Base-by-base conservation (phyloP, 495 filamentous ascomycete genomes). In the Pseudotulostoma volvatum region DNA sequence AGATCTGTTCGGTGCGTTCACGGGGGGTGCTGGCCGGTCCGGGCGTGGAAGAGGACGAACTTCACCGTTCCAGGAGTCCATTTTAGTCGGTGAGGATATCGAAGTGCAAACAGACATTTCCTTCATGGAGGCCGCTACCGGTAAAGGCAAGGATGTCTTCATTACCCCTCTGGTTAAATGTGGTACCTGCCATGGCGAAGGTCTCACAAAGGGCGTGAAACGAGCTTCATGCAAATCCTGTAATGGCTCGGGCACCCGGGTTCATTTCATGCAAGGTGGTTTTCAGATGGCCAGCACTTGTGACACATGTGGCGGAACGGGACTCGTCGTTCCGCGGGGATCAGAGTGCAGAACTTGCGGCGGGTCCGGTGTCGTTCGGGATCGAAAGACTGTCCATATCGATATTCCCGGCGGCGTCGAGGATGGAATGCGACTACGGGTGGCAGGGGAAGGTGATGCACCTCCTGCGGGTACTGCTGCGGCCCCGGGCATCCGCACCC, bases 201-300 rank as follows among this genome's bases (percentile, higher is more conserved):
- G 90, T 8, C 34, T 97, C 63, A 95, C 94, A 62, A 56, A 75
- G 32, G 86, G 87, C 2, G 68, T 78, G 11, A 74, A 77, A 50
- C 64, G 75, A 42, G 66, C 73, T 7, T 64, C 73, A 43, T 97
- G 90, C 61, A 73, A 73, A 46, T 66, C 68, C 21, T 97, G 90
- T 58, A 77, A 77, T 38, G 90, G 90, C 3, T 83, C 85, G 8
- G 90, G 90, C 34, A 81, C 81, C 21, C 71, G 79, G 42, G 77
- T 94, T 14, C 84, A 93, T 57, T 73, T 84, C 50, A 79, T 94
- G 69, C 74, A 81, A 48, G 85, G 84, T 21, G 87, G 85, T 11
- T 96, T 97, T 64, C 88, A 95, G 60, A 84, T 97, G 73, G 81
- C 79, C 7, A 83, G 81, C 41, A 92, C 86, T 2, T 97, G 90